These are phyloP conservation scores for Parastagonospora avenae DNA, from an alignment of 2,329 filamentous ascomycete species.

Conservation along the genomic window DNA sequence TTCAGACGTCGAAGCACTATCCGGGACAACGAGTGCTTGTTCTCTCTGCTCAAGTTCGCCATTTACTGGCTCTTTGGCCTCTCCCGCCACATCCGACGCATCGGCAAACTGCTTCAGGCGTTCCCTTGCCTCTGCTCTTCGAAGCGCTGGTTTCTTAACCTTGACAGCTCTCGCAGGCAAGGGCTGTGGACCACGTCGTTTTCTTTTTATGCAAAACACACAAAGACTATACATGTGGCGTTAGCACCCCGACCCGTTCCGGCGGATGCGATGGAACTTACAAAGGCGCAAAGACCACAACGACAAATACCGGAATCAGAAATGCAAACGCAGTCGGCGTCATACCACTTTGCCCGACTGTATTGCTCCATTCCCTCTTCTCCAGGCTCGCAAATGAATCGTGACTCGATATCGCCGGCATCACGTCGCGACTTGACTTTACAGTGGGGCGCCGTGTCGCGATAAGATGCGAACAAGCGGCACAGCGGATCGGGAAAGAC, in stretches of 20 bases:
- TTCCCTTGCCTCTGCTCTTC: slow-evolving; percentile 28
- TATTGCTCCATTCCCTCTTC: slow-evolving; percentile 19
- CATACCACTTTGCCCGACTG: slow-evolving; percentile 24
- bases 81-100: slow-evolving; percentile 9
- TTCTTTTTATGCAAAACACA: slow-evolving; percentile 27
- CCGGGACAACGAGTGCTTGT: slow-evolving; percentile 6
- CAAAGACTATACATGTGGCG: slow-evolving; percentile 18
- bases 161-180: background rate
- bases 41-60: background rate
- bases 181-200: slow-evolving; percentile 9
- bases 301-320: slow-evolving; percentile 33
- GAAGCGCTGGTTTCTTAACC: slow-evolving; percentile 22
- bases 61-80: background rate
- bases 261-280: slow-evolving; percentile 15
- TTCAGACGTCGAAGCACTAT: slow-evolving; percentile 25
- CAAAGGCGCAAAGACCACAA: slow-evolving; percentile 36
- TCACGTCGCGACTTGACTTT: background rate
- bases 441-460: background rate
- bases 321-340: slow-evolving; percentile 37
- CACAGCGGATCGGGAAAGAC: background rate
- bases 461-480: background rate
- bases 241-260: slow-evolving; percentile 4
- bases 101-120: slow-evolving; percentile 29
- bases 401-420: slow-evolving; percentile 16
- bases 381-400: slow-evolving; percentile 5